Conservation (phyloP, 2,329 filamentous ascomycete genomes). For the Pseudocercospora eumusae region DNA sequence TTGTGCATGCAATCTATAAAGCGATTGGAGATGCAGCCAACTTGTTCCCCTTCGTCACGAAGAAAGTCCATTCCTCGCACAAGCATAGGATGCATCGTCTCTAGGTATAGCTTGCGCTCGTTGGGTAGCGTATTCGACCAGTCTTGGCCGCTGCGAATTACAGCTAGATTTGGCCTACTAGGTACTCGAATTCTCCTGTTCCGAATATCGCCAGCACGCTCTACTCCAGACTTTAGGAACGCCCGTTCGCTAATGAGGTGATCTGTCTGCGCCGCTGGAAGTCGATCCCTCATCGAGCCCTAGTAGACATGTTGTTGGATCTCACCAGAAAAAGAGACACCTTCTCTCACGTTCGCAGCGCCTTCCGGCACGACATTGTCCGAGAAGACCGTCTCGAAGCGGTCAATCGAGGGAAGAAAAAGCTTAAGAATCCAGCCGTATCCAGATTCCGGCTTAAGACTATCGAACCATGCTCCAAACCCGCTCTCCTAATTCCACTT, state of each 20-base stretch:
- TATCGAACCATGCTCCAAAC: constrained; percentile 42
- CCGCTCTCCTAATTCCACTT: constrained; percentile 16
- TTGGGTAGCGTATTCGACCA: constrained; percentile 46
- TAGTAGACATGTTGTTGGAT: constrained; percentile 51
- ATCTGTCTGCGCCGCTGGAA: constrained; percentile 43
- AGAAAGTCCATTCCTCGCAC: constrained; percentile 50
- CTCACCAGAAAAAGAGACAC: constrained; percentile 42
- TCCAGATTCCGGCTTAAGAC: constrained; percentile 33
- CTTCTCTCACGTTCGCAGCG: constrained; percentile 45
- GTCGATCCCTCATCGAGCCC: constrained; percentile 51
- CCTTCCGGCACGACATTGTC: constrained; percentile 44
- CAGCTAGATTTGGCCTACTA: constrained; percentile 45
- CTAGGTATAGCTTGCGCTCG: constrained; percentile 49
- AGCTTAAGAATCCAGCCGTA: constrained; percentile 49
- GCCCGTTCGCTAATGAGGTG: constrained; percentile 33
- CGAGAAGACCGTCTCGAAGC: constrained; percentile 50
- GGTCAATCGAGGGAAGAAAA: constrained; percentile 46
- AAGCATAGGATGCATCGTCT: constrained; percentile 51
- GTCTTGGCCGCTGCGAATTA: constrained; percentile 52
- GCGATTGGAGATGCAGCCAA: constrained; percentile 49
- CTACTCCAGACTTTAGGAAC: constrained; percentile 34
- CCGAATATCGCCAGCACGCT: constrained; percentile 5
- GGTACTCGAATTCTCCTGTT: constrained; percentile 38
- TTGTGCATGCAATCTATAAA: constrained; percentile 45
- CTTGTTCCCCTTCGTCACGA: constrained; percentile 46